phyloP scores from a whole-genome alignment of 2,329 filamentous ascomycete genomes.

The Neonectria hederae region DNA sequence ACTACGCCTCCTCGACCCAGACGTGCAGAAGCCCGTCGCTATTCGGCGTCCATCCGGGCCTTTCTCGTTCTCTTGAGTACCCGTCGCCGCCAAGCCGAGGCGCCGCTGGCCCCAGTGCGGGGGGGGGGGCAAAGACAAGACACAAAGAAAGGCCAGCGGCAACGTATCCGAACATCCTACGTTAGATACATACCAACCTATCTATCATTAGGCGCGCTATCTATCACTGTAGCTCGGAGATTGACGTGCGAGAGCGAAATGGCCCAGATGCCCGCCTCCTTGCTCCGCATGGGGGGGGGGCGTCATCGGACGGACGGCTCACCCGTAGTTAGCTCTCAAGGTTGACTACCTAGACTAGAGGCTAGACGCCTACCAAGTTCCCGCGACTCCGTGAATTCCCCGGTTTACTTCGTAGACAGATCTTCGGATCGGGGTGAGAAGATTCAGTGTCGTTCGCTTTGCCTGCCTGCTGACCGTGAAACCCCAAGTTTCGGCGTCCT shows the following conservation, averaged over 20 bases:
- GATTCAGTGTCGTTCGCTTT: not conserved
- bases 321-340: conserved; percentile 9
- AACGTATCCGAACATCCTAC: not conserved
- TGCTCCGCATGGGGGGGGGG: conserved; percentile 14
- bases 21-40: conserved; percentile 27
- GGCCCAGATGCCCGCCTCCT: not conserved
- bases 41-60: conserved; percentile 38
- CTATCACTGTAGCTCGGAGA: not conserved
- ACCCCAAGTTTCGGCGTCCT: too few relatives aligned
- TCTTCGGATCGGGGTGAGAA: not conserved
- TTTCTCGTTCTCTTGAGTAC: conserved; percentile 10
- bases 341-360: not conserved
- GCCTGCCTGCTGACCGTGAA: not conserved
- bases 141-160: too few relatives aligned
- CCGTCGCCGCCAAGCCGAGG: too few relatives aligned
- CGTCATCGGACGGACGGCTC: conserved; percentile 14
- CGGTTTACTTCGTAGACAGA: not conserved
- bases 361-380: not conserved
- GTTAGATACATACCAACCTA: too few relatives aligned
- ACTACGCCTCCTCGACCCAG: not conserved
- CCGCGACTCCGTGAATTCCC: conserved; percentile 19
- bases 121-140: not conserved
- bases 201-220: too few relatives aligned
- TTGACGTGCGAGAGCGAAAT: not conserved
- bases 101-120: not conserved